Conservation (phyloP, 306 rosid species). For the Inga oerstediana region DNA sequence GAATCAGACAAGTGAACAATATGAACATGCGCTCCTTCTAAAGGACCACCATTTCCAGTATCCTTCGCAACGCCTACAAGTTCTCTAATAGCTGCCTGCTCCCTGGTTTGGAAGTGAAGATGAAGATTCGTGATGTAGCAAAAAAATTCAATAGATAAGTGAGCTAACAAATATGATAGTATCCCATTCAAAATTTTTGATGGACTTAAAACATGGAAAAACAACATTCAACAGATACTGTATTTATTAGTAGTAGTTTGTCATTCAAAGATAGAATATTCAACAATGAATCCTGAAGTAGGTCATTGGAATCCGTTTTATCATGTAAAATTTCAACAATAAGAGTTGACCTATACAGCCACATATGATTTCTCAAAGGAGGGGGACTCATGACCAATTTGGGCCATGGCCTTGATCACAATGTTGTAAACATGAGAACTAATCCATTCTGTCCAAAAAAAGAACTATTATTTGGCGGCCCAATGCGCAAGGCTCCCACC, state of each 20-base stretch:
- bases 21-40: constrained; percentile 96
- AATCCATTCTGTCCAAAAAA: neutral
- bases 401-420: neutral
- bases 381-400: neutral
- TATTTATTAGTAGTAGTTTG: constrained; percentile 3
- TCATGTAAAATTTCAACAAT: neutral
- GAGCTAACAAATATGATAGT: constrained; percentile 1
- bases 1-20: constrained; percentile 95
- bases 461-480: too few species aligned
- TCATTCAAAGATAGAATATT: constrained; percentile 9
- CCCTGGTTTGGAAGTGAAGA: constrained; percentile 60
- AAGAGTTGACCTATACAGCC: neutral
- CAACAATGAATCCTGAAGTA: constrained; percentile 2
- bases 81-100: constrained; percentile 81
- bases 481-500: too few species aligned
- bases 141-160: constrained; percentile 12
- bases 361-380: neutral
- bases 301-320: constrained; percentile 2
- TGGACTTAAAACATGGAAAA: constrained; percentile 20
- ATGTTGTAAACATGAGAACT: neutral
- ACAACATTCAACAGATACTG: neutral
- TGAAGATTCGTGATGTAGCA: constrained; percentile 5
- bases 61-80: constrained; percentile 75
- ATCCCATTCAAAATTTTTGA: constrained; percentile 6
- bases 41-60: constrained; percentile 69